Evolutionary conservation across 2,329 filamentous ascomycete species (phyloP).

Genomic region (Apiospora marii): DNA sequence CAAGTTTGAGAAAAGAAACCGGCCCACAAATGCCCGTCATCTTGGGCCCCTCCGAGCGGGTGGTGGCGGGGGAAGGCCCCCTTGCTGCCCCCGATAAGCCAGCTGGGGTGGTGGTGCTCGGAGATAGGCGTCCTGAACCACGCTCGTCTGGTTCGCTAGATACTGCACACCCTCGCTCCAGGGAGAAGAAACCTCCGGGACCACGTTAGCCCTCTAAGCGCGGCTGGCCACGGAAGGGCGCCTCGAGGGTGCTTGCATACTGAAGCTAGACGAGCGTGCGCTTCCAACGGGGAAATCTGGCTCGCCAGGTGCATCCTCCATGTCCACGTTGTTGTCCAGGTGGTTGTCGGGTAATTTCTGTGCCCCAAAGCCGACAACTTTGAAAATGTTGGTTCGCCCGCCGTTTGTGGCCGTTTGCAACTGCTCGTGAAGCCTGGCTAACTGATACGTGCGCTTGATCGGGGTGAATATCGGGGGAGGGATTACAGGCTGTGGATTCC

Average conservation of each 20-base stretch:
- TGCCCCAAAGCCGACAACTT: conserved; percentile 62
- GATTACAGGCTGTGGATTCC: conserved; percentile 80
- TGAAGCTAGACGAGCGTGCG: conserved; percentile 56
- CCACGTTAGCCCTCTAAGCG: conserved; percentile 44
- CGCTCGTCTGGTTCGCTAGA: neutral
- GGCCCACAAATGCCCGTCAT: neutral
- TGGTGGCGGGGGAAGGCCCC: neutral
- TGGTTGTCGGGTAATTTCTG: conserved; percentile 62
- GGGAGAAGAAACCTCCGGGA: neutral
- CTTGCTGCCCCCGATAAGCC: neutral
- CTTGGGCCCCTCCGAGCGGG: neutral
- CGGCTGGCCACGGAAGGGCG: conserved; percentile 56
- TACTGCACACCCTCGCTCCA: neutral
- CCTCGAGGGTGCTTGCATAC: conserved; percentile 51
- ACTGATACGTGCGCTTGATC: conserved; percentile 69
- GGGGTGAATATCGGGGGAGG: conserved; percentile 69
- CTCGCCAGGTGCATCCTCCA: conserved; percentile 67
- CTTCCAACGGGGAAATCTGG: conserved; percentile 53
- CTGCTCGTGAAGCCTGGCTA: conserved; percentile 70
- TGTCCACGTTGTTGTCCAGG: conserved; percentile 51
- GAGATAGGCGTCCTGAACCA: neutral
- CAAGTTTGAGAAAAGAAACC: neutral
- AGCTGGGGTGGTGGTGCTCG: neutral
- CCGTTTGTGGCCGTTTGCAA: conserved; percentile 72
- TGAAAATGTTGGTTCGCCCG: conserved; percentile 71